These are phyloP conservation scores for Camellia lanceoleosa DNA, from an alignment of 148 eudicot species.

Conservation along the genomic window DNA sequence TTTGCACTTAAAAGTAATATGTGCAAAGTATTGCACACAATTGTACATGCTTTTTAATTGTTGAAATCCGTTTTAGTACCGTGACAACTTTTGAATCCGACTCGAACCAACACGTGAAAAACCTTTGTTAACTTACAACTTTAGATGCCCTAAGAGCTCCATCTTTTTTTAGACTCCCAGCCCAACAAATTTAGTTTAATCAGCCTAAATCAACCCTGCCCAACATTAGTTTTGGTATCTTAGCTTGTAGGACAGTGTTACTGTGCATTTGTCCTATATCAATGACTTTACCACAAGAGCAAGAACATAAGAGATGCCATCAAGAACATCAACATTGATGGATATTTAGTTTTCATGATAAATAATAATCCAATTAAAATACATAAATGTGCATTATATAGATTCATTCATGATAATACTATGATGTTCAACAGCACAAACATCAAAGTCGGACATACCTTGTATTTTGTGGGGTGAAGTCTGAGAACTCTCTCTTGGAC, in stretches of 20 bases:
- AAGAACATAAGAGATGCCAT: background rate
- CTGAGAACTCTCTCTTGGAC: conserved; percentile 68
- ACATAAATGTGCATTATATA: background rate
- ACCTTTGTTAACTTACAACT: background rate
- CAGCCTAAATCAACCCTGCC: background rate
- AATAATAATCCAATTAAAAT: background rate
- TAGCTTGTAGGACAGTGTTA: background rate
- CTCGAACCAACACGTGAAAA: background rate
- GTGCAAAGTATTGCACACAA: no score
- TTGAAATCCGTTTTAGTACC: no score
- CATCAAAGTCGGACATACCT: conserved; percentile 31
- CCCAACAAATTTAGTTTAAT: background rate
- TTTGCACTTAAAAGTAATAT: no score
- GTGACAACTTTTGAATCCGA: background rate
- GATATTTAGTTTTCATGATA: background rate
- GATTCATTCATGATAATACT: background rate
- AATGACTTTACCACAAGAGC: background rate
- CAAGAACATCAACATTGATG: conserved; percentile 2
- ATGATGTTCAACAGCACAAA: background rate
- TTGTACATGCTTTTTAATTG: no score
- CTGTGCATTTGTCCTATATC: background rate
- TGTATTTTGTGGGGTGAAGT: conserved; percentile 42
- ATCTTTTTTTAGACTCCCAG: background rate
- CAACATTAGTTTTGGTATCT: background rate
- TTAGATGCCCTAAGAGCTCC: background rate